These are phyloP conservation scores for Patellifolia procumbens DNA, from an alignment of 179 eudicot genomes.

Conservation along the genomic window DNA sequence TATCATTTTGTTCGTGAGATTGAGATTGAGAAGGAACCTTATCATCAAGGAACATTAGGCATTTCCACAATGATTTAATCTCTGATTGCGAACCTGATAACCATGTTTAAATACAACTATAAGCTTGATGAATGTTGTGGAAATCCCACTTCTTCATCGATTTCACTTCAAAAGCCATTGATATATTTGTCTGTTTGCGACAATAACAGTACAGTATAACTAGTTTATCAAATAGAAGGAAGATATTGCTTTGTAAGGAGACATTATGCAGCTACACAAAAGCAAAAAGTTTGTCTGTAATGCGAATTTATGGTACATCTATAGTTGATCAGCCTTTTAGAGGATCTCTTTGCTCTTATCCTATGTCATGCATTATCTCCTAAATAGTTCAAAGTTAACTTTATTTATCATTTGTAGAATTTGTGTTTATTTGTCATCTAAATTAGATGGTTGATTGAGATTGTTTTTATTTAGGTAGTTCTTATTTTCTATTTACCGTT, in stretches of 20 bases:
- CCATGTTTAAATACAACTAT: constrained; percentile 62
- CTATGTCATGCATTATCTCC: too few relatives aligned
- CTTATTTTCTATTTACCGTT: too few relatives aligned
- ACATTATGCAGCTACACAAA: background rate
- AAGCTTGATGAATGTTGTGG: constrained; percentile 79
- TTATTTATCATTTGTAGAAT: too few relatives aligned
- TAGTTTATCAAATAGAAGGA: background rate
- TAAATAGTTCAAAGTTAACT: too few relatives aligned
- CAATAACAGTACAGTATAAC: background rate
- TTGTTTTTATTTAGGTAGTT: too few relatives aligned
- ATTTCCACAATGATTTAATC: constrained; percentile 43
- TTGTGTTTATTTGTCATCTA: too few relatives aligned
- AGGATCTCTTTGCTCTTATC: too few relatives aligned
- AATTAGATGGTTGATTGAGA: too few relatives aligned
- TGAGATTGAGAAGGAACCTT: too few relatives aligned
- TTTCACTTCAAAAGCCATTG: constrained; percentile 83
- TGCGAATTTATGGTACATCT: background rate
- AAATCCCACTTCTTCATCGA: constrained; percentile 94
- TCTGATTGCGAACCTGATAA: constrained; percentile 72
- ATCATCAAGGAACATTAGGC: too few relatives aligned
- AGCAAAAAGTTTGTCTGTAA: background rate
- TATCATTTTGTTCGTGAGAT: too few relatives aligned
- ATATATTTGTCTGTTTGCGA: constrained; percentile 69
- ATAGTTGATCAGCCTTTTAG: too few relatives aligned
- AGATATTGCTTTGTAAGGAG: background rate